Base-by-base conservation (phyloP, 2,329 filamentous ascomycete species). In the Aplosporella prunicola region DNA sequence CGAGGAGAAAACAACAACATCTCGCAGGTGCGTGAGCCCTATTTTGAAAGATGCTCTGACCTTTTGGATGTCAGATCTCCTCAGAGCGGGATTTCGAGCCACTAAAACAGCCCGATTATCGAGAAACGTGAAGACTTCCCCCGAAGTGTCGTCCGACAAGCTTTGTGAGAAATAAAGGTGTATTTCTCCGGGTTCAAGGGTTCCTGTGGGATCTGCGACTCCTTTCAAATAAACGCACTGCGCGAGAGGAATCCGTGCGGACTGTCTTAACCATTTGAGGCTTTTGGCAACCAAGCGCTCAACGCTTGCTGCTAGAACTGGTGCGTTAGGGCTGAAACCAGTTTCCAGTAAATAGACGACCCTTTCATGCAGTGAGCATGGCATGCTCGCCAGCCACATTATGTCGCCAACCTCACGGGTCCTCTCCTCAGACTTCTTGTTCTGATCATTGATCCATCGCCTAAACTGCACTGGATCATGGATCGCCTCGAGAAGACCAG, bases 1-100 rank as follows among this genome's bases (percentile, higher is more conserved):
- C 0, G 65, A 67, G 0, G 83, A 68, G 46, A 96, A 95, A 0
- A 95, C 71, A 10, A 91, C 68, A 1, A 94, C 78, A 47, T 95
- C 81, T 43, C 81, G 81, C 0, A 94, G 58, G 2, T 74, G 72
- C 3, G 78, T 72, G 0, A 89, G 61, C 27, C 77, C 68, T 0
- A 69, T 66, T n/a, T 68, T 66, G 47, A 61, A 69, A 0, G 73
- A 63, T 1, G 68, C 67, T 20, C 51, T 53, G 2, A 66, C 56
- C 39, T 71, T 80, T 48, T 88, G 83, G 0, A 89, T 76, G 43
- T 91, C 83, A 18, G 77, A 83, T 0, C 68, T 65, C 15, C 79
- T 74, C 49, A 85, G 74, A 0, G 81, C 77, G 0, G 83, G 83
- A 1, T 77, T 74, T 14, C 83, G 69, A 0, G 77, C 76, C 1